phyloP scores from a whole-genome alignment of 768 basidiomycete genomes.

The Tubosaeta brunneosetosa region DNA sequence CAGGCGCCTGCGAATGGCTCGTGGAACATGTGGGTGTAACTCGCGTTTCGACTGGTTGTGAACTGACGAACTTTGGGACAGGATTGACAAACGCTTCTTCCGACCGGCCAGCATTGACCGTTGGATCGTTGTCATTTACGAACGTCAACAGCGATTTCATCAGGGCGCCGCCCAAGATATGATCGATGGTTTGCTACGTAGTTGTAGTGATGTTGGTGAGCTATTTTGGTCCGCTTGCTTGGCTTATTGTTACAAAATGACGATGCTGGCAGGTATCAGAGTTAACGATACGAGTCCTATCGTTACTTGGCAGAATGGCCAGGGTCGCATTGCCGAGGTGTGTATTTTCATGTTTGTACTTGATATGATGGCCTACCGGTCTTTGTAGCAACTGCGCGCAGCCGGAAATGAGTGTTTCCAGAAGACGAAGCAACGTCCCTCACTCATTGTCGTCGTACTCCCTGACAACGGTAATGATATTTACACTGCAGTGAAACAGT shows the following conservation, averaged over 20 bases:
- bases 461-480: constrained; percentile 75
- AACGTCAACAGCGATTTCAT: constrained; percentile 54
- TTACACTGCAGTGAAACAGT: constrained; percentile 79
- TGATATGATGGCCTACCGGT: background rate
- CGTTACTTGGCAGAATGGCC: constrained; percentile 54
- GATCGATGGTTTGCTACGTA: constrained; percentile 46
- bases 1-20: constrained; percentile 61
- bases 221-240: constrained; percentile 3
- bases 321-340: constrained; percentile 49
- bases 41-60: background rate
- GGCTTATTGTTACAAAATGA: background rate
- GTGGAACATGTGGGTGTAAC: constrained; percentile 66
- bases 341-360: constrained; percentile 4
- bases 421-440: constrained; percentile 42
- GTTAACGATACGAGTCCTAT: constrained; percentile 44
- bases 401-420: constrained; percentile 45
- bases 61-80: constrained; percentile 22
- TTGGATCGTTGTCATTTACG: constrained; percentile 68
- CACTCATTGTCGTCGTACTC: constrained; percentile 61
- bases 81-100: constrained; percentile 72
- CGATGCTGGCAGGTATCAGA: constrained; percentile 46
- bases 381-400: constrained; percentile 41
- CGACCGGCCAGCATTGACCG: constrained; percentile 46
- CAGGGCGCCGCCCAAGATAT: constrained; percentile 47
- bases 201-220: constrained; percentile 58